Conservation (phyloP, 106 monocot genomes). For the Dactylorhiza incarnata region DNA sequence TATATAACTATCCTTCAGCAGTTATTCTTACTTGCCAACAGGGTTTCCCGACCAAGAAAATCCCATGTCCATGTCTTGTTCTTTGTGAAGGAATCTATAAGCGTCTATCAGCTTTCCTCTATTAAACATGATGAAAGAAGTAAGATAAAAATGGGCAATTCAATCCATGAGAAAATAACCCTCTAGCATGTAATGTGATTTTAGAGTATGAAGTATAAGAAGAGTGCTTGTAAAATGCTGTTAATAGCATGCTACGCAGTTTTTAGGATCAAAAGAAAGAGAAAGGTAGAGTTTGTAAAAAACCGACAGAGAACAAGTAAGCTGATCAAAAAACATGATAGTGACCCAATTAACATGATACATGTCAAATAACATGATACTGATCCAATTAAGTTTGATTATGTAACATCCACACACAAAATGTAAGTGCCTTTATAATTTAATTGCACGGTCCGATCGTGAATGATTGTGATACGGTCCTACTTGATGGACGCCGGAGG, state of each 20-base stretch:
- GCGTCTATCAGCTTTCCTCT: slow-evolving; percentile 78
- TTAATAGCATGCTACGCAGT: background rate
- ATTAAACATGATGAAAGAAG: slow-evolving; percentile 5
- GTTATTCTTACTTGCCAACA: slow-evolving; percentile 61
- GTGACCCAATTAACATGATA: background rate
- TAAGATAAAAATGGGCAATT: background rate
- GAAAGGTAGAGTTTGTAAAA: background rate
- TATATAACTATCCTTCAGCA: too few relatives aligned
- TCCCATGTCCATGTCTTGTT: slow-evolving; percentile 60
- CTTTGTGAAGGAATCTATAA: slow-evolving; percentile 60
- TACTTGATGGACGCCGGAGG: too few relatives aligned
- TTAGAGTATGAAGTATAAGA: background rate
- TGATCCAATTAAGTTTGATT: too few relatives aligned
- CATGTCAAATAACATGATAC: too few relatives aligned
- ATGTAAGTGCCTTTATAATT: too few relatives aligned
- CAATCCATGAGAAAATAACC: background rate
- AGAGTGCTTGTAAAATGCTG: background rate
- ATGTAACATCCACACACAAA: too few relatives aligned
- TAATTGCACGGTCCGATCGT: too few relatives aligned
- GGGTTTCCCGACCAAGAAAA: slow-evolving; percentile 80
- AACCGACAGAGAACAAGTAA: background rate
- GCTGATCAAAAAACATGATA: background rate
- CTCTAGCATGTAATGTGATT: background rate
- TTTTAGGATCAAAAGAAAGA: background rate
- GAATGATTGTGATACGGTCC: too few relatives aligned